phyloP scores from a whole-genome alignment of 2,329 filamentous ascomycete genomes.

The Dothideomycetes sp. region DNA sequence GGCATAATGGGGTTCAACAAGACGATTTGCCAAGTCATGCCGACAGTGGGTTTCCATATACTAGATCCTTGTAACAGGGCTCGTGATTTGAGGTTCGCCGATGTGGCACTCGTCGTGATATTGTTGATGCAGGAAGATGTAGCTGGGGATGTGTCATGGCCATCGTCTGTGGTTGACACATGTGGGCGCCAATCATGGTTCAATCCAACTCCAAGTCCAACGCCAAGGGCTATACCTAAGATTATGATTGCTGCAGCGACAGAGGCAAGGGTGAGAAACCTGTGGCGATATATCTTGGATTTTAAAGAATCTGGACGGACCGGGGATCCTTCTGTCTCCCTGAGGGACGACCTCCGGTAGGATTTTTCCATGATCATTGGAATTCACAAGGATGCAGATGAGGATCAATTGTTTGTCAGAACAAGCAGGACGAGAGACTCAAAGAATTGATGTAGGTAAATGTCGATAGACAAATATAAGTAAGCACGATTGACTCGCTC shows the following conservation, averaged over 20 bases:
- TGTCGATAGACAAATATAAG: too few species aligned
- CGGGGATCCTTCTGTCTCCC: background rate
- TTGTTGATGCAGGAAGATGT: slow-evolving; percentile 4
- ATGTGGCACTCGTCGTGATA: background rate
- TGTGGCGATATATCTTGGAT: background rate
- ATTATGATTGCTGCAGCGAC: slow-evolving; percentile 11
- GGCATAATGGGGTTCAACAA: slow-evolving; percentile 37
- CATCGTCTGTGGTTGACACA: background rate
- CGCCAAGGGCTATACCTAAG: slow-evolving; percentile 14
- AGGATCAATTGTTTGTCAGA: too few species aligned
- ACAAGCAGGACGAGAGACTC: too few species aligned
- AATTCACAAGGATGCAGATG: background rate
- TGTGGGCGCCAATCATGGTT: background rate
- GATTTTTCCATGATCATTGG: background rate
- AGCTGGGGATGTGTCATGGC: slow-evolving; percentile 4
- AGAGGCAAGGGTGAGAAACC: slow-evolving; percentile 1
- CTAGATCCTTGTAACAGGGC: too few species aligned
- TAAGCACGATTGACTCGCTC: too few species aligned
- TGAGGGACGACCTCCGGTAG: background rate
- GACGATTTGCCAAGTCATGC: slow-evolving; percentile 54
- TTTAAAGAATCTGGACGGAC: background rate
- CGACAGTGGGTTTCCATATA: slow-evolving; percentile 47
- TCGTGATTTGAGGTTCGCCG: too few species aligned
- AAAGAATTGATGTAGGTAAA: too few species aligned
- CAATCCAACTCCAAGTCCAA: slow-evolving; percentile 14